Percentiles rank a stretch among this genome's conserved stretches.
These are phyloP conservation scores for Fusarium staphyleae DNA, from an alignment of 2,329 filamentous ascomycete genomes.

Conservation along the genomic window DNA sequence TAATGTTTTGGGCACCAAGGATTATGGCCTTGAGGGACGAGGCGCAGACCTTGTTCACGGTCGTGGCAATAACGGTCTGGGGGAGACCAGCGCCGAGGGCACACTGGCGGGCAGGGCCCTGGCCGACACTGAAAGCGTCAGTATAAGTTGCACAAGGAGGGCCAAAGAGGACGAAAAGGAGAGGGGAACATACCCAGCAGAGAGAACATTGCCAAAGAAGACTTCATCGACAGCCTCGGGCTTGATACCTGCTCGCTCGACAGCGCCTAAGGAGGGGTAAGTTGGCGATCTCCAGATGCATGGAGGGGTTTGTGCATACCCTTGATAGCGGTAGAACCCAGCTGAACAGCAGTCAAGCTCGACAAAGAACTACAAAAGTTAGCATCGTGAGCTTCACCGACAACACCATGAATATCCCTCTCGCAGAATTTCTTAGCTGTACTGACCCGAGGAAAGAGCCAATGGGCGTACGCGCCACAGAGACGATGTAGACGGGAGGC, in stretches of 20 bases:
- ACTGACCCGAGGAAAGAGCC: constrained; percentile 91
- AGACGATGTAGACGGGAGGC: constrained; percentile 94
- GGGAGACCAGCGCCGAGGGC: constrained; percentile 87
- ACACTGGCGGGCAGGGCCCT: constrained; percentile 95
- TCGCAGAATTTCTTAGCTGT: neutral
- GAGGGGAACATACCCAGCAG: constrained; percentile 75
- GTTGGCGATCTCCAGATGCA: neutral
- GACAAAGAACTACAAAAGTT: constrained; percentile 75
- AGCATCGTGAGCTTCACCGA: constrained; percentile 21
- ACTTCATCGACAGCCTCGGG: constrained; percentile 92
- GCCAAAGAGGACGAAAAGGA: neutral
- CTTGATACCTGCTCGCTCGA: constrained; percentile 88
- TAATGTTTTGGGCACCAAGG: constrained; percentile 94
- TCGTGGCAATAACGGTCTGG: constrained; percentile 82
- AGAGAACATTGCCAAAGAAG: constrained; percentile 97
- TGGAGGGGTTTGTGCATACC: constrained; percentile 57
- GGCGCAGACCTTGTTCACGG: constrained; percentile 99
- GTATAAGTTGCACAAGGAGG: constrained; percentile 1
- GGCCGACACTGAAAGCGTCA: constrained; percentile 73
- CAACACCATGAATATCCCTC: constrained; percentile 6
- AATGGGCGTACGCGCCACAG: constrained; percentile 86
- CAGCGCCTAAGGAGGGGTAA: constrained; percentile 62
- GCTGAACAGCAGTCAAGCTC: constrained; percentile 82
- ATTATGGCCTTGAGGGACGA: constrained; percentile 94
- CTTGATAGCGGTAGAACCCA: constrained; percentile 93